A percentile compares a stretch with the other conserved stretches of the same genome.
phyloP scores from a whole-genome alignment of 495 filamentous ascomycete species.

The Penicillium samsonianum region DNA sequence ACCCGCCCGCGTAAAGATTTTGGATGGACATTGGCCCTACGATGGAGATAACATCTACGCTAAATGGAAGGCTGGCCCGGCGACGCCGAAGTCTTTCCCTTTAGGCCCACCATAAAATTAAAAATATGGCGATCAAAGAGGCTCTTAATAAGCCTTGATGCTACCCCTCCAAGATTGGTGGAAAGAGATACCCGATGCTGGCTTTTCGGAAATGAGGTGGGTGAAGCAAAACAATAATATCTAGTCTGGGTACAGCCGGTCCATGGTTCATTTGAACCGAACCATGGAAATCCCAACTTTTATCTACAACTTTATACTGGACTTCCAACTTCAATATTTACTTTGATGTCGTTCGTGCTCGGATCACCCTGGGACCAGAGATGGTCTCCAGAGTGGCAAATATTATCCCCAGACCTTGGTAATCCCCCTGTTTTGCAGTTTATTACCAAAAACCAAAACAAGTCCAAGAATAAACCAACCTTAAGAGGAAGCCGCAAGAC shows the following conservation, averaged over 20 bases:
- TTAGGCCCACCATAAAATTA: conserved; percentile 11
- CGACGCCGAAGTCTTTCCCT: conserved; percentile 15
- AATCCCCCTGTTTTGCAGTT: conserved; percentile 1
- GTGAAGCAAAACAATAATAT: background rate
- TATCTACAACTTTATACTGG: background rate
- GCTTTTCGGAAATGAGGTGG: background rate
- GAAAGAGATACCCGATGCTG: background rate
- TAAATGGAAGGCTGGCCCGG: conserved; percentile 1
- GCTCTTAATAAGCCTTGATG: background rate
- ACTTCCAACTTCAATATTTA: background rate
- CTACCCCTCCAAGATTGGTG: background rate
- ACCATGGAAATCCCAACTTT: background rate
- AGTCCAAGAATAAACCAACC: background rate
- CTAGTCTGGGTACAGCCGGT: background rate
- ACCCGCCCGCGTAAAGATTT: background rate
- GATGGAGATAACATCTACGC: background rate
- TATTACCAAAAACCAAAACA: background rate
- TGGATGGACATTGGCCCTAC: background rate
- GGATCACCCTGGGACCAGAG: conserved; percentile 2
- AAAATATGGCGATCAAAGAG: background rate
- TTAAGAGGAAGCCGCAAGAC: background rate
- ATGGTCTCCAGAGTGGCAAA: conserved; percentile 8
- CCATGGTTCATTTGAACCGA: background rate
- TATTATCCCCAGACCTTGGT: background rate
- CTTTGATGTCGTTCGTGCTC: background rate